Percentiles rank a stretch among this genome's conserved stretches.
These are phyloP conservation scores for Westerdykella ornata DNA, from an alignment of 2,329 filamentous ascomycete species.

Conservation along the genomic window DNA sequence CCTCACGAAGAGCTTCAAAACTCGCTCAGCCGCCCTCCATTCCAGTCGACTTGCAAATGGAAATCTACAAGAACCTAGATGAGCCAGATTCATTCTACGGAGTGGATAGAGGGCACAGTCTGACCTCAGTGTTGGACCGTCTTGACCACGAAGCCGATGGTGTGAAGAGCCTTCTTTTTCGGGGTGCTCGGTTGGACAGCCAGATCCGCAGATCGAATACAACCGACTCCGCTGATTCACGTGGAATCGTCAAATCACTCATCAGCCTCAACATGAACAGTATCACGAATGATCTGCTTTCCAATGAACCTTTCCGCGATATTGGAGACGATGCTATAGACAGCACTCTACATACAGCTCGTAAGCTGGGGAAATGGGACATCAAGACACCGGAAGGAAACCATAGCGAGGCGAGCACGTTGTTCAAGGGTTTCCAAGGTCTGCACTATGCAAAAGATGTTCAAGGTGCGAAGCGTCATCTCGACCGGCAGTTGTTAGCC, in stretches of 20 bases:
- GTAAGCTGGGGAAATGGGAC: conserved; percentile 86
- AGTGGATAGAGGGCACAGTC: conserved; percentile 67
- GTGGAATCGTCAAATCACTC: conserved; percentile 68
- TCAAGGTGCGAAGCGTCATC: conserved; percentile 47
- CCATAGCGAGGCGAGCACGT: conserved; percentile 57
- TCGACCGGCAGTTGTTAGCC: conserved; percentile 56
- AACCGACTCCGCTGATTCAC: conserved; percentile 53
- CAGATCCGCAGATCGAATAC: conserved; percentile 60
- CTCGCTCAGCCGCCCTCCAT: conserved; percentile 42
- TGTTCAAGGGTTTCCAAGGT: conserved; percentile 76
- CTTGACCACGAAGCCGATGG: conserved; percentile 88
- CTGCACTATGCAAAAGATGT: conserved; percentile 61
- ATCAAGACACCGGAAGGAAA: conserved; percentile 63
- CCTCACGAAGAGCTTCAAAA: conserved; percentile 58
- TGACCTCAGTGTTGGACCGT: conserved; percentile 70
- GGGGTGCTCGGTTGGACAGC: conserved; percentile 84
- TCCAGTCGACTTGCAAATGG: conserved; percentile 63
- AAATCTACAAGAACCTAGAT: conserved; percentile 86
- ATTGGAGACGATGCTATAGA: conserved; percentile 56
- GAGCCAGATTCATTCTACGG: conserved; percentile 97
- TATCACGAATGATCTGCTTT: conserved; percentile 71
- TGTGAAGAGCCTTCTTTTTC: conserved; percentile 78
- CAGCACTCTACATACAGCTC: conserved; percentile 70
- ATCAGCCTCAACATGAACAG: conserved; percentile 78
- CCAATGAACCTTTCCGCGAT: conserved; percentile 57